Conservation (phyloP, 2,329 filamentous ascomycete genomes). For the Ambrosiella cleistominuta region DNA sequence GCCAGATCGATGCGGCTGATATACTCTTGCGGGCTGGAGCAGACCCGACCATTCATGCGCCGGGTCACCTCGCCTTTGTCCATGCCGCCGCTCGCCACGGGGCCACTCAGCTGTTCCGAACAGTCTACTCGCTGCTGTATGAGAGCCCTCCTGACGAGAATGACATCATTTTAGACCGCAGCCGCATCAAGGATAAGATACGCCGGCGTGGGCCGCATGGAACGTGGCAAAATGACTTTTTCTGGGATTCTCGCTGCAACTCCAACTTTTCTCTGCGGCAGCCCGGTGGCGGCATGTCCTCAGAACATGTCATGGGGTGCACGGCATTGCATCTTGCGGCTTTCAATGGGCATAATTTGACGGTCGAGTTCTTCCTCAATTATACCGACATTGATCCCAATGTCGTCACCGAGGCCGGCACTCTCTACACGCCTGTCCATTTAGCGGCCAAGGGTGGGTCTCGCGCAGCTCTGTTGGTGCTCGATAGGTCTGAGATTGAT, state of each 20-base stretch:
- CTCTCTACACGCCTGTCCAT: slow-evolving; percentile 8
- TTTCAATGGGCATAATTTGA: slow-evolving; percentile 12
- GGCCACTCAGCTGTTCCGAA: not conserved
- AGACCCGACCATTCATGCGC: slow-evolving; percentile 7
- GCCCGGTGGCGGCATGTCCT: not conserved
- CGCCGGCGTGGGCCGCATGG: not conserved
- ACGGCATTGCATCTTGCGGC: slow-evolving; percentile 12
- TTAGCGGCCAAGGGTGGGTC: slow-evolving; percentile 12
- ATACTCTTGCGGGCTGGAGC: slow-evolving; percentile 11
- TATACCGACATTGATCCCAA: slow-evolving; percentile 8
- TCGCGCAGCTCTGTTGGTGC: slow-evolving; percentile 15
- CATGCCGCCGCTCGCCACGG: slow-evolving; percentile 10
- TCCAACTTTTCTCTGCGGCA: slow-evolving; percentile 12
- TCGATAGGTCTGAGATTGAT: slow-evolving; percentile 18
- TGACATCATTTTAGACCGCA: not conserved
- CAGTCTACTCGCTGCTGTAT: not conserved
- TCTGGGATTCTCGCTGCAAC: slow-evolving; percentile 10
- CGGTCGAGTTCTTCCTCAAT: slow-evolving; percentile 10
- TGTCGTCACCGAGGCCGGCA: not conserved
- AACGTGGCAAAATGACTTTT: slow-evolving; percentile 4
- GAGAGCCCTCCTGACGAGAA: no score
- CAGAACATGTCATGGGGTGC: slow-evolving; percentile 2
- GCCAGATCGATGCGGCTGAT: slow-evolving; percentile 9
- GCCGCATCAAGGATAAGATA: not conserved
- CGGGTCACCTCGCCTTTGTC: slow-evolving; percentile 10